Percentiles rank a stretch among this genome's conserved stretches.
Conservation (phyloP, 1,284 basidiomycete species). For the Apiotrichum akiyoshidainum region DNA sequence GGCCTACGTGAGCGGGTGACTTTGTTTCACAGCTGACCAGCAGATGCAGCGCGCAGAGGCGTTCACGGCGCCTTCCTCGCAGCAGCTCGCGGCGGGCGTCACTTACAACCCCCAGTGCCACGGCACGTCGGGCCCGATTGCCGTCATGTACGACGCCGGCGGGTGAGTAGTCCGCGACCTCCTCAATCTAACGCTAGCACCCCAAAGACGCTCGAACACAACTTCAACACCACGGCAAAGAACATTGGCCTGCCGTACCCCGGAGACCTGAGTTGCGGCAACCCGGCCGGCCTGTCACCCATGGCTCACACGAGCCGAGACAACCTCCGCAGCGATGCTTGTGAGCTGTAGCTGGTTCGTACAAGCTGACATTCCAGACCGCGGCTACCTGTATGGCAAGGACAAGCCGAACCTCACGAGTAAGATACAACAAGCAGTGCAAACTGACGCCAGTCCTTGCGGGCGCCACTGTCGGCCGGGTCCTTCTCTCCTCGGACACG, state of each 20-base stretch:
- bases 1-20: constrained; percentile 24
- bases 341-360: constrained; percentile 17
- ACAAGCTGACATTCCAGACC: constrained; percentile 17
- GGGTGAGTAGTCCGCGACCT: neutral
- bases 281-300: constrained; percentile 32
- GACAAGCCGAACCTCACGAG: constrained; percentile 36
- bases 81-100: constrained; percentile 26
- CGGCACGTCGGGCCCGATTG: constrained; percentile 28
- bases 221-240: constrained; percentile 29
- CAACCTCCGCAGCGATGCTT: constrained; percentile 33
- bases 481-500: constrained; percentile 25
- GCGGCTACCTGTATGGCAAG: constrained; percentile 35
- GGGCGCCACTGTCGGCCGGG: constrained; percentile 34
- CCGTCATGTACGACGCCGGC: constrained; percentile 20
- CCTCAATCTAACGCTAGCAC: neutral
- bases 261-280: constrained; percentile 38
- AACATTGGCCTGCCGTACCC: constrained; percentile 32
- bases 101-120: constrained; percentile 30
- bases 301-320: constrained; percentile 33
- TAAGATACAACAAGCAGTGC: constrained; percentile 2
- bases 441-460: constrained; percentile 27
- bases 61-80: constrained; percentile 24
- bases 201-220: constrained; percentile 27
- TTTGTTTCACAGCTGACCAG: neutral
- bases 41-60: constrained; percentile 39